These are phyloP conservation scores for Paxillus involutus DNA, from an alignment of 768 basidiomycete genomes.

Conservation along the genomic window DNA sequence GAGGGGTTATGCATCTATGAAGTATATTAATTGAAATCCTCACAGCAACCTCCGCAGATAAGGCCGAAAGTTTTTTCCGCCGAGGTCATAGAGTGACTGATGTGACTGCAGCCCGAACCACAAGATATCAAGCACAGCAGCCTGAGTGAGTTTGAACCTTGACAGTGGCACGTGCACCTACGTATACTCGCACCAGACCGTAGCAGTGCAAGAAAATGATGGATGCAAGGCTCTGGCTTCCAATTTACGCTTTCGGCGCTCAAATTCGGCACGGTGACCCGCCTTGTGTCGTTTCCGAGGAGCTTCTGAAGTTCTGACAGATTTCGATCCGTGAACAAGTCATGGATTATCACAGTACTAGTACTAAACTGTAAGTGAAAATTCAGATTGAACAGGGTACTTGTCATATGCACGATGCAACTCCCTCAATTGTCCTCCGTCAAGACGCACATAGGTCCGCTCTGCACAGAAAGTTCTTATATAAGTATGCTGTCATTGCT, in stretches of 20 bases:
- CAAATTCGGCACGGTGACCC: neutral
- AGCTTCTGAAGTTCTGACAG: neutral
- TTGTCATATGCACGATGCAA: neutral
- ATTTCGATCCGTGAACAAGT: neutral
- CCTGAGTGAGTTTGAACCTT: too few species aligned
- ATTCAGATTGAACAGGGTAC: neutral
- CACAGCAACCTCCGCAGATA: constrained; percentile 18
- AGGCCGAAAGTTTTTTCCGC: constrained; percentile 1
- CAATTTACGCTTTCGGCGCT: neutral
- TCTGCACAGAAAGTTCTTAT: neutral
- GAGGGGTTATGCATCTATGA: neutral
- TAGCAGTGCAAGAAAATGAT: neutral
- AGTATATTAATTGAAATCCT: neutral
- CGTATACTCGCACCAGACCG: too few species aligned
- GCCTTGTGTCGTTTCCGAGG: neutral
- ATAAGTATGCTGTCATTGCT: neutral
- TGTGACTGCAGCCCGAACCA: neutral
- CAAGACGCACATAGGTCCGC: neutral
- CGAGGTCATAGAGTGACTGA: constrained; percentile 7
- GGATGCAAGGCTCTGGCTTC: neutral
- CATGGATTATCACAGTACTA: neutral
- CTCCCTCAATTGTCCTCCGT: neutral
- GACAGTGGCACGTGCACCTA: too few species aligned
- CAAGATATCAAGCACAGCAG: neutral
- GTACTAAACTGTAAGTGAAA: neutral